Evolutionary conservation across 768 basidiomycete species (phyloP).

Genomic region (Phaeotremella skinneri): DNA sequence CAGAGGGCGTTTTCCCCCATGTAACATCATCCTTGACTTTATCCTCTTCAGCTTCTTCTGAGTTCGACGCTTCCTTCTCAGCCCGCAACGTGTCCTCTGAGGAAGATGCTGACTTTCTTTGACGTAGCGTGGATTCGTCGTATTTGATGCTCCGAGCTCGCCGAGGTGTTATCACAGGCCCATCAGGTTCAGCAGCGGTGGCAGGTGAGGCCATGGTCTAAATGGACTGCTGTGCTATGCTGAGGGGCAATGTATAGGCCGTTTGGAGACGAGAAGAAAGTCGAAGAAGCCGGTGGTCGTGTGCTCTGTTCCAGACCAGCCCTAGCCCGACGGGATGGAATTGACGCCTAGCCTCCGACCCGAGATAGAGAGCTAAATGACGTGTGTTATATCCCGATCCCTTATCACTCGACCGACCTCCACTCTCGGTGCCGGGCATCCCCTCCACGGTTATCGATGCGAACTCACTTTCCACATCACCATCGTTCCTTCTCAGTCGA

Average conservation of each 20-base stretch:
- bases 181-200: background rate
- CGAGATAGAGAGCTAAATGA: too few relatives aligned
- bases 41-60: background rate
- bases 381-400: too few relatives aligned
- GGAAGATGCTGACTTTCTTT: background rate
- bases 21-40: slow-evolving; percentile 61
- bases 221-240: too few relatives aligned
- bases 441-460: background rate
- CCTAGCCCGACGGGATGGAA: too few relatives aligned
- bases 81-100: background rate
- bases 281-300: too few relatives aligned
- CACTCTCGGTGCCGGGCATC: too few relatives aligned
- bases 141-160: slow-evolving; percentile 1
- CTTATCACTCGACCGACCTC: background rate
- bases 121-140: background rate
- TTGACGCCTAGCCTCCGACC: background rate
- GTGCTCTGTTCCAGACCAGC: too few relatives aligned
- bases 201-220: background rate
- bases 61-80: background rate
- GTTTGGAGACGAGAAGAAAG: too few relatives aligned
- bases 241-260: background rate
- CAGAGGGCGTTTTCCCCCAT: slow-evolving; percentile 61
- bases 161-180: background rate
- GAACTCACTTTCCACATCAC: background rate
- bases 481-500: background rate